These are phyloP conservation scores for Sporothrix globosa DNA, from an alignment of 2,329 filamentous ascomycete species.

Conservation along the genomic window DNA sequence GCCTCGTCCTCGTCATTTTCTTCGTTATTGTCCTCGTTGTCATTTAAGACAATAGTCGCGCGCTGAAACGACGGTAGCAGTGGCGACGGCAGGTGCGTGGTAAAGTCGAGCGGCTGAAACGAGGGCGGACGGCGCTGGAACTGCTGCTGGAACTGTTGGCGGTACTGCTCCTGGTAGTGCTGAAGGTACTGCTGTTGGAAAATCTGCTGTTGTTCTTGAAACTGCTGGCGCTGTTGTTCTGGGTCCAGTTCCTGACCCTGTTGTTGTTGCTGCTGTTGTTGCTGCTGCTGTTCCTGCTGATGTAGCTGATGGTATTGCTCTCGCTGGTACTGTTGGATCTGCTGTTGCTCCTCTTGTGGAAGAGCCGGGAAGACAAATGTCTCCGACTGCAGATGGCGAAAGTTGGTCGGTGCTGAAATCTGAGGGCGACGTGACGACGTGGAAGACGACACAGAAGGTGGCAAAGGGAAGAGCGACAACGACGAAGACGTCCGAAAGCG, in stretches of 20 bases:
- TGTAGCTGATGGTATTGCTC: conserved; percentile 8
- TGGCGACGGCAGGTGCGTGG: conserved; percentile 56
- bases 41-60: conserved; percentile 35
- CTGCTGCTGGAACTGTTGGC: conserved; percentile 31
- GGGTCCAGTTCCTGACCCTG: conserved; percentile 2
- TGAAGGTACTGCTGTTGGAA: conserved; percentile 27
- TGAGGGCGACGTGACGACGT: conserved; percentile 49
- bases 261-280: conserved; percentile 17
- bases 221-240: conserved; percentile 30
- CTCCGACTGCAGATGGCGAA: conserved; percentile 58
- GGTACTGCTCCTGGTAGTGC: conserved; percentile 29
- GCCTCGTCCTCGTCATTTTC: conserved; percentile 25
- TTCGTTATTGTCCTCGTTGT: conserved; percentile 34
- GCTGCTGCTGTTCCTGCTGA: conserved; percentile 17
- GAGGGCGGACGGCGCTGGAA: conserved; percentile 43
- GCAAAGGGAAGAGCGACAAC: conserved; percentile 31
- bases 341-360: conserved; percentile 20
- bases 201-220: conserved; percentile 35
- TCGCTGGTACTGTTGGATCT: conserved; percentile 15
- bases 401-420: conserved; percentile 63
- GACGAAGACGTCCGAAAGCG: conserved; percentile 48
- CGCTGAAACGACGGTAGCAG: conserved; percentile 57
- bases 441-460: conserved; percentile 37
- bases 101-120: conserved; percentile 60
- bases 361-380: conserved; percentile 32